phyloP scores from a whole-genome alignment of 106 monocot genomes.

The Dendrobium officinale region DNA sequence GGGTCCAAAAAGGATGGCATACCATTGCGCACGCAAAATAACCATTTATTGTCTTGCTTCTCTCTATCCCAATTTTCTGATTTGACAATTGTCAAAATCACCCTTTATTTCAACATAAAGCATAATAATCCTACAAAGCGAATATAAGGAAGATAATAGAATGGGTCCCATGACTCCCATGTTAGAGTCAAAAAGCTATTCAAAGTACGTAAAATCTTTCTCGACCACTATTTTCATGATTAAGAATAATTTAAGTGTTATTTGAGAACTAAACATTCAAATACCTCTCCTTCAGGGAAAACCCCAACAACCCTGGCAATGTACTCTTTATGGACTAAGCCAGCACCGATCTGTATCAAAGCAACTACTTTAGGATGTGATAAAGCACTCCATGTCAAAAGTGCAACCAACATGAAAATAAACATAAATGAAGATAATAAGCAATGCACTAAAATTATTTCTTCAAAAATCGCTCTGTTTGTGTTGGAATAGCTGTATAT shows the following conservation, averaged over 20 bases:
- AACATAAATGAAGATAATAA: not conserved
- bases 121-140: not conserved
- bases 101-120: not conserved
- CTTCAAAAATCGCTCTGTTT: not conserved
- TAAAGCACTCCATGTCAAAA: constrained; percentile 5
- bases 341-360: constrained; percentile 66
- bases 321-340: constrained; percentile 81
- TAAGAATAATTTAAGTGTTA: too few species aligned
- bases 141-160: not conserved
- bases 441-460: not conserved
- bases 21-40: too few species aligned
- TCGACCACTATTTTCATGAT: too few species aligned
- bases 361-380: not conserved
- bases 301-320: constrained; percentile 78
- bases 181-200: not conserved
- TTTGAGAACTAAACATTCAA: not conserved
- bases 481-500: not conserved
- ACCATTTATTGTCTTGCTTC: too few species aligned
- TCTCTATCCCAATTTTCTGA: too few species aligned
- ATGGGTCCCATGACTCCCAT: not conserved
- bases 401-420: constrained; percentile 3
- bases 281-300: constrained; percentile 94
- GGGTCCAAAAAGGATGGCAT: too few species aligned
- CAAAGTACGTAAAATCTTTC: not conserved
- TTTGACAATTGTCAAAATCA: not conserved